Conservation (phyloP, 352 stramenopile species). For the Proteromonas lacertae region DNA sequence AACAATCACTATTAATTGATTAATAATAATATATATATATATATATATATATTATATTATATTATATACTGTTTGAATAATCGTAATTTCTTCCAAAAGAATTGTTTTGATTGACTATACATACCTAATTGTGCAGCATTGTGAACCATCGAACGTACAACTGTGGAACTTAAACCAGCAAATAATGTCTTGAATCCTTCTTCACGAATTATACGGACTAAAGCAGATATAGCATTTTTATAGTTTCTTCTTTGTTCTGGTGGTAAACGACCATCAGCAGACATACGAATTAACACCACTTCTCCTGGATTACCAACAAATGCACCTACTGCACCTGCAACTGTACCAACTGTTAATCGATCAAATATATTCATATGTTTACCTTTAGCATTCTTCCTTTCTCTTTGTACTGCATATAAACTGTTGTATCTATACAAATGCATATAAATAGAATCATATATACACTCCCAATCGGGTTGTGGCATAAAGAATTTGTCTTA, state of each 20-base stretch:
- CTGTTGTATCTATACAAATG: background rate
- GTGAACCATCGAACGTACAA: background rate
- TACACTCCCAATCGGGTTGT: background rate
- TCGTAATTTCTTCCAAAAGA: too few species aligned
- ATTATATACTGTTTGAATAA: too few species aligned
- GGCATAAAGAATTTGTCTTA: background rate
- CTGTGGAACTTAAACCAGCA: constrained; percentile 41
- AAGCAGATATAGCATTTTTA: constrained; percentile 58
- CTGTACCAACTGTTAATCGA: background rate
- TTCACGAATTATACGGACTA: constrained; percentile 35
- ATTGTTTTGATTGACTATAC: background rate
- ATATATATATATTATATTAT: too few species aligned
- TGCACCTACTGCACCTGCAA: constrained; percentile 21
- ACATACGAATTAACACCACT: constrained; percentile 64
- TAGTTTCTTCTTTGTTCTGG: constrained; percentile 40
- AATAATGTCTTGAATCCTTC: constrained; percentile 52
- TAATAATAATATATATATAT: background rate
- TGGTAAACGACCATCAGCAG: constrained; percentile 39
- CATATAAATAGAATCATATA: background rate
- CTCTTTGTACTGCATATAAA: background rate
- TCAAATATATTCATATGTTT: too few species aligned
- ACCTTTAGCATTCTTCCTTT: too few species aligned
- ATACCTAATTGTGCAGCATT: background rate
- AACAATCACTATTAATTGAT: background rate
- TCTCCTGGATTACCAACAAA: constrained; percentile 52